Percentiles rank a stretch among this genome's conserved stretches.
These are phyloP conservation scores for Collybia mongolica DNA, from an alignment of 768 basidiomycete genomes.

Conservation along the genomic window DNA sequence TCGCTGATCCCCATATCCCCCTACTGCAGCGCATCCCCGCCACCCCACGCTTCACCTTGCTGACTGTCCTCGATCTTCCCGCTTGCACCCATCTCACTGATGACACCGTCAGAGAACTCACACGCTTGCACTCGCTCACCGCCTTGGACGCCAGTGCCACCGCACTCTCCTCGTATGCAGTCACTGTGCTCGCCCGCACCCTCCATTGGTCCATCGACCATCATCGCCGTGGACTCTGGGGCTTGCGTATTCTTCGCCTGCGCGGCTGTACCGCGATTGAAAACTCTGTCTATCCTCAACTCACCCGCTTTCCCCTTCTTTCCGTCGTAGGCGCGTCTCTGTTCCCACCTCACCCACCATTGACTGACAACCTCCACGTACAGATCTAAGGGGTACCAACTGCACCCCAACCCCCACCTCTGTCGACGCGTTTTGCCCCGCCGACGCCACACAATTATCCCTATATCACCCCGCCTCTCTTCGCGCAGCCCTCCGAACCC, in stretches of 20 bases:
- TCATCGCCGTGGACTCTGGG: slow-evolving; percentile 46
- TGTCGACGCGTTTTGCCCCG: slow-evolving; percentile 19
- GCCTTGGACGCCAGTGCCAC: slow-evolving; percentile 69
- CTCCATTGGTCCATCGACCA: slow-evolving; percentile 33
- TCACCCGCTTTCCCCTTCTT: slow-evolving; percentile 55
- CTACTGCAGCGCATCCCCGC: slow-evolving; percentile 56
- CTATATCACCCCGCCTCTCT: slow-evolving; percentile 46
- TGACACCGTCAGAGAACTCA: slow-evolving; percentile 48
- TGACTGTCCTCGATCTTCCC: slow-evolving; percentile 64
- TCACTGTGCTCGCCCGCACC: slow-evolving; percentile 51
- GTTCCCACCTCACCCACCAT: neutral
- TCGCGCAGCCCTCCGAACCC: slow-evolving; percentile 27
- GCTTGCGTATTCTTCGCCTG: slow-evolving; percentile 57
- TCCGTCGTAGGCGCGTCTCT: slow-evolving; percentile 52
- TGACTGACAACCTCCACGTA: slow-evolving; percentile 2
- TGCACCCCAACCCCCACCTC: slow-evolving; percentile 26
- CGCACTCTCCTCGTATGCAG: slow-evolving; percentile 46
- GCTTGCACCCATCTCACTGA: slow-evolving; percentile 59
- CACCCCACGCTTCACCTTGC: slow-evolving; percentile 56
- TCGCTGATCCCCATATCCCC: slow-evolving; percentile 53
- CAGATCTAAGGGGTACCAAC: slow-evolving; percentile 51
- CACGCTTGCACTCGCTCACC: slow-evolving; percentile 48
- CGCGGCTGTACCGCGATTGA: slow-evolving; percentile 51
- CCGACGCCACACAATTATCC: slow-evolving; percentile 20
- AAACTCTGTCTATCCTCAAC: slow-evolving; percentile 35